Evolutionary conservation across 768 basidiomycete genomes (phyloP).

Genomic region (Suillus ampliporus): DNA sequence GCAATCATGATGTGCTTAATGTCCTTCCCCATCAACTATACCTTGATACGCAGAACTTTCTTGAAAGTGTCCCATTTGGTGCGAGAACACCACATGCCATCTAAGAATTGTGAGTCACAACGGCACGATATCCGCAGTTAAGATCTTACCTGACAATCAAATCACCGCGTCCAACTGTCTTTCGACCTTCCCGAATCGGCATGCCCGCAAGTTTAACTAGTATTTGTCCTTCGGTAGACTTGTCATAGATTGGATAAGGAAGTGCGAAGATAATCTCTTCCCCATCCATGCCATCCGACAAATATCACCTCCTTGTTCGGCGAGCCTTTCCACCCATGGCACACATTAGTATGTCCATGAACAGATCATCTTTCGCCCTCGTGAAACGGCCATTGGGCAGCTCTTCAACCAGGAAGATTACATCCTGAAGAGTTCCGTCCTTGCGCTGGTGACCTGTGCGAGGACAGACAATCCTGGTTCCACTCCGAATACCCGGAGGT

Average conservation of each 20-base stretch:
- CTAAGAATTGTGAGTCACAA: constrained; percentile 17
- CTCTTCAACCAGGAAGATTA: constrained; percentile 70
- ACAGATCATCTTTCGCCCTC: constrained; percentile 60
- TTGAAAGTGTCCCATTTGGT: constrained; percentile 42
- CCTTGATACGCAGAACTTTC: constrained; percentile 33
- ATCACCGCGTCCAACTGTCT: constrained; percentile 62
- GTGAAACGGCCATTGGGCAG: constrained; percentile 60
- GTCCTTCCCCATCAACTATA: constrained; percentile 22
- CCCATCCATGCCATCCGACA: constrained; percentile 64
- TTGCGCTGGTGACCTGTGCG: constrained; percentile 68
- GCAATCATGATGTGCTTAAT: constrained; percentile 23
- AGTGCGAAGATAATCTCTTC: constrained; percentile 54
- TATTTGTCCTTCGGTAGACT: constrained; percentile 53
- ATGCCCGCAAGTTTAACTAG: constrained; percentile 68
- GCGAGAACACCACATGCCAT: constrained; percentile 38
- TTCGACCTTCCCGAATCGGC: constrained; percentile 61
- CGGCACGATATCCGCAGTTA: constrained; percentile 2
- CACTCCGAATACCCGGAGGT: constrained; percentile 65
- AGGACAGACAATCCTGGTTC: constrained; percentile 64
- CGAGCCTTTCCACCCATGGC: constrained; percentile 58
- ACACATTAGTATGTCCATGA: constrained; percentile 59
- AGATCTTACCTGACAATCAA: constrained; percentile 62
- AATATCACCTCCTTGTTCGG: constrained; percentile 53
- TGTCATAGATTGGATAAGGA: constrained; percentile 56
- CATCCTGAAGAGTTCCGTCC: constrained; percentile 62